phyloP scores from a whole-genome alignment of 768 basidiomycete genomes.

The Kondoa malvinella region DNA sequence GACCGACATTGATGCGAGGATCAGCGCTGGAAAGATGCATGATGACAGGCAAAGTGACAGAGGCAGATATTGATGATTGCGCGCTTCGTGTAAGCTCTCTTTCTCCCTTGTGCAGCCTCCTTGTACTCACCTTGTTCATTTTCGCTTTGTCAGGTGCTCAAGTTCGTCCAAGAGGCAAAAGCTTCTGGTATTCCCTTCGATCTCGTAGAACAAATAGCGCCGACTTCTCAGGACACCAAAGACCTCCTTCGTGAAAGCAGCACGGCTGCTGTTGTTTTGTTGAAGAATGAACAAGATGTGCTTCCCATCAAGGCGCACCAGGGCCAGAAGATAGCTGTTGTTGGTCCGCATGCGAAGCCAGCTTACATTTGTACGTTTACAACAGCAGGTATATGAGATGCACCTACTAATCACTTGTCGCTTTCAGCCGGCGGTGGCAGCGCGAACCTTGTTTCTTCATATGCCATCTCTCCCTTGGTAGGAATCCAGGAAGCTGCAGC shows the following conservation, averaged over 20 bases:
- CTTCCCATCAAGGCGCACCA: not conserved
- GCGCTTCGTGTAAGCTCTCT: too few relatives aligned
- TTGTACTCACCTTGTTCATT: not conserved
- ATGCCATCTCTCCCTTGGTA: too few relatives aligned
- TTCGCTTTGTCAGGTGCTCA: slow-evolving; percentile 35
- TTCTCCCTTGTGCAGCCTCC: not conserved
- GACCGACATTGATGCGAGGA: slow-evolving; percentile 32
- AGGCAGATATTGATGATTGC: too few relatives aligned
- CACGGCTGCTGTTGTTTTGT: slow-evolving; percentile 38
- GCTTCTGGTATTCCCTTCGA: slow-evolving; percentile 44
- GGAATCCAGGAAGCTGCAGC: too few relatives aligned
- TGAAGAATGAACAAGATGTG: slow-evolving; percentile 32
- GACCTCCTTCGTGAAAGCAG: slow-evolving; percentile 36
- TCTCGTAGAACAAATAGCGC: slow-evolving; percentile 36
- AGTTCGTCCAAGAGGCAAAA: slow-evolving; percentile 38
- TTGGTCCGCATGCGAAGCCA: slow-evolving; percentile 31
- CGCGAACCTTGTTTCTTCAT: too few relatives aligned
- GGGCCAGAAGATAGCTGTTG: slow-evolving; percentile 25
- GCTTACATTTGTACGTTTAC: too few relatives aligned
- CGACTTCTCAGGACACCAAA: slow-evolving; percentile 35
- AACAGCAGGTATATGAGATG: too few relatives aligned
- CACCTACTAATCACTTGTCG: too few relatives aligned
- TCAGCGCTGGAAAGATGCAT: slow-evolving; percentile 21
- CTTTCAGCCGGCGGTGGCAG: too few relatives aligned
- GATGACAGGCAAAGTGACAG: slow-evolving; percentile 30